A percentile compares a stretch with the other conserved stretches of the same genome.
Conservation (phyloP, 148 eudicot genomes). For the Rhododendron simsii region DNA sequence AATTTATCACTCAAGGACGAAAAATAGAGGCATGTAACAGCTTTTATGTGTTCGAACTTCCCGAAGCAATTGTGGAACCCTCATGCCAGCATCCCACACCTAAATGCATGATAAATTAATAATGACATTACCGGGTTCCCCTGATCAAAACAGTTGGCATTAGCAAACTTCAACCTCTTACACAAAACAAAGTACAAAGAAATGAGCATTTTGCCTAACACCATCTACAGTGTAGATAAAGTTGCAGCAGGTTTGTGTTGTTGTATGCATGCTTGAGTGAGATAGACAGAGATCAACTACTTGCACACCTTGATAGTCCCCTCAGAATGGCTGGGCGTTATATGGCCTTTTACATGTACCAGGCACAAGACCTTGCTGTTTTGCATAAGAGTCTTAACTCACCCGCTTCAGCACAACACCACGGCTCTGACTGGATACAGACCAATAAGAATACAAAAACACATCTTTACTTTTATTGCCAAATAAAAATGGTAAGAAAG, state of each 20-base stretch:
- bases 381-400: slow-evolving; percentile 35
- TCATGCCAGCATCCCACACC: slow-evolving; percentile 48
- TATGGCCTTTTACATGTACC: slow-evolving; percentile 17
- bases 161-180: background rate
- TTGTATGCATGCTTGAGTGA: background rate
- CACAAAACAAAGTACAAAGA: background rate
- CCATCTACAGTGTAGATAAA: background rate
- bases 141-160: too few relatives aligned
- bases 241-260: background rate
- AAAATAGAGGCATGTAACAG: slow-evolving; percentile 41
- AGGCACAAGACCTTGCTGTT: slow-evolving; percentile 40
- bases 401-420: slow-evolving; percentile 42
- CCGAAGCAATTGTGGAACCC: slow-evolving; percentile 34
- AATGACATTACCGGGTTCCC: too few relatives aligned
- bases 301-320: slow-evolving; percentile 45
- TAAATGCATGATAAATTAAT: slow-evolving; percentile 13
- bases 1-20: slow-evolving; percentile 39
- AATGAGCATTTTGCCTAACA: background rate
- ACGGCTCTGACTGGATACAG: slow-evolving; percentile 33
- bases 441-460: background rate
- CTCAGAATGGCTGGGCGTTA: slow-evolving; percentile 44
- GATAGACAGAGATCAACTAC: background rate
- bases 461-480: background rate
- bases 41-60: slow-evolving; percentile 48
- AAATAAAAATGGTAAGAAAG: background rate